phyloP scores from a whole-genome alignment of 1,284 basidiomycete genomes.

The Trichosporon asahii region DNA sequence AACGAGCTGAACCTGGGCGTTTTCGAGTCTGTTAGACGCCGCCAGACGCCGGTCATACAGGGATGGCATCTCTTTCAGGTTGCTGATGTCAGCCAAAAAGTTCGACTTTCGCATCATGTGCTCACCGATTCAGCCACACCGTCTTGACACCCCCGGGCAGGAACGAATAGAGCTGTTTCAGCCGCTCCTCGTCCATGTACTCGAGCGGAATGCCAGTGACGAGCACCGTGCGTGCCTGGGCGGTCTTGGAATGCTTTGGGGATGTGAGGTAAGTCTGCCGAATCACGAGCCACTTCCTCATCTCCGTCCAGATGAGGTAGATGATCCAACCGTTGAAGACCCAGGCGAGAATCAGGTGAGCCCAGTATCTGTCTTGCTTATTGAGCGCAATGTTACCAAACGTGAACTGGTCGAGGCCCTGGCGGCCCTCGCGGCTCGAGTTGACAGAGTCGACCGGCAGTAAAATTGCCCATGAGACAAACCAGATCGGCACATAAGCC shows the following conservation, averaged over 20 bases:
- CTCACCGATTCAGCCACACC: slow-evolving; percentile 65
- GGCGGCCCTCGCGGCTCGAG: slow-evolving; percentile 45
- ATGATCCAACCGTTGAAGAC: slow-evolving; percentile 62
- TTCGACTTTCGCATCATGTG: slow-evolving; percentile 28
- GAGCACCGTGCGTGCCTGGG: slow-evolving; percentile 73
- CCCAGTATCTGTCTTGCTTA: slow-evolving; percentile 49
- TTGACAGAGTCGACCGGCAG: slow-evolving; percentile 62
- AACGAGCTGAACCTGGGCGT: slow-evolving; percentile 61
- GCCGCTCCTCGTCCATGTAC: slow-evolving; percentile 60
- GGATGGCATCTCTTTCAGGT: slow-evolving; percentile 62
- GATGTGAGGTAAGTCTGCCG: slow-evolving; percentile 68
- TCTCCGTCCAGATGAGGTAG: slow-evolving; percentile 65
- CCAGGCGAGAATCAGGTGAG: slow-evolving; percentile 53
- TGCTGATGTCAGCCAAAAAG: slow-evolving; percentile 38
- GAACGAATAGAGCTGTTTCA: slow-evolving; percentile 64
- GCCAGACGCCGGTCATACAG: slow-evolving; percentile 61
- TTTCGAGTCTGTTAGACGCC: slow-evolving; percentile 63
- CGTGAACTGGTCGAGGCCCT: slow-evolving; percentile 57
- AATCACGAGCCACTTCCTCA: slow-evolving; percentile 62
- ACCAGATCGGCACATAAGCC: slow-evolving; percentile 64
- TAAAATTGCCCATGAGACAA: slow-evolving; percentile 61
- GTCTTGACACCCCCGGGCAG: slow-evolving; percentile 73
- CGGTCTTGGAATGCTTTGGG: slow-evolving; percentile 60
- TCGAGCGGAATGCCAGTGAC: slow-evolving; percentile 68
- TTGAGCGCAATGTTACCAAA: slow-evolving; percentile 54